Percentiles rank a stretch among this genome's conserved stretches.
Conservation (phyloP, 768 basidiomycete genomes). For the Hygrocybe punicea region DNA sequence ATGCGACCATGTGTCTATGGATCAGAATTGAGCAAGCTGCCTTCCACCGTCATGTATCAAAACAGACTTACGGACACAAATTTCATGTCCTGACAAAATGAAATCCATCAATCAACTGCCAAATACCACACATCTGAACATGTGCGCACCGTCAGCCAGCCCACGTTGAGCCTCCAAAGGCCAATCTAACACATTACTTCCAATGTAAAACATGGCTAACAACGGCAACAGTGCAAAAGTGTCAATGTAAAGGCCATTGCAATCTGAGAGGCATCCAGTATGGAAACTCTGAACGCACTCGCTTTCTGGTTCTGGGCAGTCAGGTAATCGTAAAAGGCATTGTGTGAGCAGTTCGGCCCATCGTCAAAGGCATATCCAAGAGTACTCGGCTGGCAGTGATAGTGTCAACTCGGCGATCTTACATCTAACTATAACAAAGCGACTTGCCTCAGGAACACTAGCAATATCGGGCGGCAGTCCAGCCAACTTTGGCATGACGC, state of each 20-base stretch:
- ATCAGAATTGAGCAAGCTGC: neutral
- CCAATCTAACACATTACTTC: conserved; percentile 55
- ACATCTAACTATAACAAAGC: neutral
- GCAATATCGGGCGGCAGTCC: conserved; percentile 45
- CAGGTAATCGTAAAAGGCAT: conserved; percentile 58
- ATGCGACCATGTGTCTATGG: conserved; percentile 53
- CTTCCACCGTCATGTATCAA: neutral
- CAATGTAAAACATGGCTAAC: conserved; percentile 60
- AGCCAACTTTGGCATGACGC: conserved; percentile 45
- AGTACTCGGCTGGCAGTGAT: conserved; percentile 56
- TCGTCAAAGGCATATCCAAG: conserved; percentile 63
- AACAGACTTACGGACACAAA: conserved; percentile 53
- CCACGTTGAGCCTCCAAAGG: conserved; percentile 55
- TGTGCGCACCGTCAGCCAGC: conserved; percentile 43
- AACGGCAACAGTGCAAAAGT: neutral
- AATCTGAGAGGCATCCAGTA: neutral
- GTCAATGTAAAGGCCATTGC: neutral
- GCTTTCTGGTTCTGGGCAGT: conserved; percentile 54
- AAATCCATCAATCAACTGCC: neutral
- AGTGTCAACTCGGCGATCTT: neutral
- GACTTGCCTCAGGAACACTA: conserved; percentile 46
- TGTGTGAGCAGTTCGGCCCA: conserved; percentile 64
- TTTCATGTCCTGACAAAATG: conserved; percentile 45
- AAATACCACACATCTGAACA: neutral
- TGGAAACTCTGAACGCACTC: conserved; percentile 37